These are phyloP conservation scores for Lathyrus sativus DNA, from an alignment of 306 rosid species.

Conservation along the genomic window DNA sequence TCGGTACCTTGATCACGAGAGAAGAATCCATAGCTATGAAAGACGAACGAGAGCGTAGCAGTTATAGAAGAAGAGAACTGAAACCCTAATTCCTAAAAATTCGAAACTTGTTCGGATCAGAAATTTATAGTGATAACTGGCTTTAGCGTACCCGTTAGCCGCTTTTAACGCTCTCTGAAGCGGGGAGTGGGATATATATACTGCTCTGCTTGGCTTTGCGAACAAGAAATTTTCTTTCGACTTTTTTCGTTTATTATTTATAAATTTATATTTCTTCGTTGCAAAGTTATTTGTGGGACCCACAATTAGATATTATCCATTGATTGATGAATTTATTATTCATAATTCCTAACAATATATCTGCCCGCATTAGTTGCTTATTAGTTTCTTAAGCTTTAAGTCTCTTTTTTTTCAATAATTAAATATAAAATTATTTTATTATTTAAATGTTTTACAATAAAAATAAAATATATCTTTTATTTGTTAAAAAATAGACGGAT, in stretches of 20 bases:
- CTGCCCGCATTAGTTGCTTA: no score
- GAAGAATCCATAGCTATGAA: conserved; percentile 55
- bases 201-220: conserved; percentile 43
- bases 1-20: conserved; percentile 74
- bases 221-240: conserved; percentile 51
- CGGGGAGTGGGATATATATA: conserved; percentile 25
- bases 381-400: no score
- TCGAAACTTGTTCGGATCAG: background rate
- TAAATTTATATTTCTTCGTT: conserved; percentile 17
- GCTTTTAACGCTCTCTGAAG: conserved; percentile 21
- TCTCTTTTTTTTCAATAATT: no score
- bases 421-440: no score
- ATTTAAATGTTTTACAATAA: no score
- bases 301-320: background rate
- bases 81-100: conserved; percentile 48
- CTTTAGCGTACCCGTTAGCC: conserved; percentile 47
- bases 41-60: background rate
- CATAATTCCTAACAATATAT: no score
- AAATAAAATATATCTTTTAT: no score
- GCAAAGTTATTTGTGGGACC: conserved; percentile 43
- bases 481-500: no score
- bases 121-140: background rate
- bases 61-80: conserved; percentile 18
- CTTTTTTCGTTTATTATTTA: background rate
- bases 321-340: no score